These are phyloP conservation scores for Hymenoscyphus fraxineus DNA, from an alignment of 2,329 filamentous ascomycete genomes.

Conservation along the genomic window DNA sequence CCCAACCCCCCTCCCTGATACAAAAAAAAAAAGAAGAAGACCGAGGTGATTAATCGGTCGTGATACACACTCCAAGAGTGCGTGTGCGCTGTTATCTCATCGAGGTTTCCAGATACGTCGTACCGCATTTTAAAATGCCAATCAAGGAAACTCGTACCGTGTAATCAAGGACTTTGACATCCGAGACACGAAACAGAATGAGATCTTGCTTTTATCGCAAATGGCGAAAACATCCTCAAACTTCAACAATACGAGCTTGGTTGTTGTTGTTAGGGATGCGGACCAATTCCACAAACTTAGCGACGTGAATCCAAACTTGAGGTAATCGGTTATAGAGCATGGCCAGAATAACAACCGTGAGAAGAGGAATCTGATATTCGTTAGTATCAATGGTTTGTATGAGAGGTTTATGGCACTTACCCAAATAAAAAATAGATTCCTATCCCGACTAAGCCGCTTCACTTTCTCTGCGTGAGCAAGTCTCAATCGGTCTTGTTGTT, in stretches of 20 bases:
- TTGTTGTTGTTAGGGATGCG: constrained; percentile 16
- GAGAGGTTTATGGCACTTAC: constrained; percentile 39
- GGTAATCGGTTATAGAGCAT: constrained; percentile 52
- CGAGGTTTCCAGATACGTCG: background rate
- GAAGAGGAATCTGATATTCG: constrained; percentile 46
- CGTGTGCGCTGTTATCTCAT: background rate
- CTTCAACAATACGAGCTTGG: constrained; percentile 29
- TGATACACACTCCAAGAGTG: background rate
- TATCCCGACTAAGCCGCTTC: constrained; percentile 60
- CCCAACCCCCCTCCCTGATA: background rate
- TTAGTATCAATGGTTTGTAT: constrained; percentile 1
- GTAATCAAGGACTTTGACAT: background rate
- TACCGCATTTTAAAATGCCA: background rate
- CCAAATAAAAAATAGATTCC: constrained; percentile 67
- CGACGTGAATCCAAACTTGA: constrained; percentile 37
- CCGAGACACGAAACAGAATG: background rate
- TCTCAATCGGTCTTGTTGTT: constrained; percentile 61
- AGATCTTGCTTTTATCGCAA: background rate
- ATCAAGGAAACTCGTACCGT: background rate
- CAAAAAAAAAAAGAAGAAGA: background rate
- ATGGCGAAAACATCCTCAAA: constrained; percentile 10
- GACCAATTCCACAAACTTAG: constrained; percentile 21
- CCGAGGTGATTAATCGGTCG: background rate
- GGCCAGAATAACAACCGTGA: constrained; percentile 46
- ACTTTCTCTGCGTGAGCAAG: constrained; percentile 58